Percentiles rank a stretch among this genome's conserved stretches.
These are phyloP conservation scores for Metroxylon sagu DNA, from an alignment of 176 grass and related monocot species.

Conservation along the genomic window DNA sequence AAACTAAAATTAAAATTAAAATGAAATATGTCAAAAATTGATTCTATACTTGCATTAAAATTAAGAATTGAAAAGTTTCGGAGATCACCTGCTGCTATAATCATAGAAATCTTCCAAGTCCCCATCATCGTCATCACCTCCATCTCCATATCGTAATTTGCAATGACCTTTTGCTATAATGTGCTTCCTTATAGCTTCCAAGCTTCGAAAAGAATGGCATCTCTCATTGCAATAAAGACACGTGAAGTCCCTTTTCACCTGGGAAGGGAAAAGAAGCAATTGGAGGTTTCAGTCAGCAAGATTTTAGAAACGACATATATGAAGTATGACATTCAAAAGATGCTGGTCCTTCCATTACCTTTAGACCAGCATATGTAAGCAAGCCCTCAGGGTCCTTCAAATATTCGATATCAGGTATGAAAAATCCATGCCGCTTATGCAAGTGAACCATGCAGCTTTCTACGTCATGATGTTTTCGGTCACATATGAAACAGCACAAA, in stretches of 20 bases:
- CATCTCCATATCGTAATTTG: slow-evolving; percentile 87
- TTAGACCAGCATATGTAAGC: slow-evolving; percentile 70
- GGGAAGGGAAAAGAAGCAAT: slow-evolving; percentile 12
- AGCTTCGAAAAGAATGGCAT: slow-evolving; percentile 70
- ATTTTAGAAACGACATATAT: too few species aligned
- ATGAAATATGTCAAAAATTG: background rate
- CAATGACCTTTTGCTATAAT: slow-evolving; percentile 93
- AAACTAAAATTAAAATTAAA: too few species aligned
- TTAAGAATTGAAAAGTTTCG: background rate
- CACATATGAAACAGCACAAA: slow-evolving; percentile 79
- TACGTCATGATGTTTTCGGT: slow-evolving; percentile 60
- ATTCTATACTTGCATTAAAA: background rate
- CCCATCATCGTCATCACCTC: slow-evolving; percentile 85
- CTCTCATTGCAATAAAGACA: slow-evolving; percentile 91
- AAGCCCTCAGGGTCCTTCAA: slow-evolving; percentile 83
- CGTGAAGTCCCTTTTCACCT: slow-evolving; percentile 83
- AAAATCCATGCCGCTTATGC: slow-evolving; percentile 96
- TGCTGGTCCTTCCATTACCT: slow-evolving; percentile 22
- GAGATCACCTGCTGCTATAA: slow-evolving; percentile 73
- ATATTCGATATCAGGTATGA: slow-evolving; percentile 90
- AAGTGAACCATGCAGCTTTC: slow-evolving; percentile 91
- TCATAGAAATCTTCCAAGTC: slow-evolving; percentile 97
- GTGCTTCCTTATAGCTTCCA: slow-evolving; percentile 91
- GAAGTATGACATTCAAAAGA: too few species aligned
- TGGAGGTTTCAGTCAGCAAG: too few species aligned